Evolutionary conservation across 352 stramenopile genomes (phyloP), one percentile per base, ranked within the genome.

Genomic region (Phytopythium boreale): DNA sequence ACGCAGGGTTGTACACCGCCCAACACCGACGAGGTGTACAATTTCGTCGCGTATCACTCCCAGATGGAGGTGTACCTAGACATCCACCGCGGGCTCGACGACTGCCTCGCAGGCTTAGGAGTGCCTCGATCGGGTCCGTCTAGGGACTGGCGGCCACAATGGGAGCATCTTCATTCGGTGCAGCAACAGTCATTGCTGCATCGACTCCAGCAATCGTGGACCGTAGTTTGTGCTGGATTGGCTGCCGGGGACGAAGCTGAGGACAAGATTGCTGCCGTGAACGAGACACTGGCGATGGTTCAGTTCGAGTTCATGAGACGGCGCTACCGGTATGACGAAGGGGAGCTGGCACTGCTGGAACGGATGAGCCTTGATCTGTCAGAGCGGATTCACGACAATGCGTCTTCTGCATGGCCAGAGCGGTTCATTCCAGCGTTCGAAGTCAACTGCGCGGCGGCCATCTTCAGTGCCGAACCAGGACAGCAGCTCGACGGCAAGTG

Each of bases 391-490:
- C n/a, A n/a, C n/a, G n/a, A n/a, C n/a, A 36, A 36, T 3, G 3
- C 31, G 31, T 36, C 31, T 3, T 36, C 31, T 36, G 31, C 31
- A 8, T 36, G 31, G 31, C 4, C 31, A 8, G 46, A 52, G 9
- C 24, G 46, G 46, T 26, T 52, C 46, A 52, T 52, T 52, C 46
- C 46, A 24, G 46, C 46, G 46, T 52, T 26, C 46, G 46, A 52
- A 24, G 9, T 52, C 19, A 14, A 29, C 9, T 26, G 19, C 20
- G 10, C 46, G 11, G 7, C 46, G 14, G 46, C 46, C n/a, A 17
- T 52, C n/a, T 52, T 52, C 46, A 26, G 9, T 52, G 9, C 19
- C 20, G 7, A n/a, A n/a, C n/a, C n/a, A 52, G 14, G 9, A 7
- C 14, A 52, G 26, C 20, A 20, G 9, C 9, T 52, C 9, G 7